Conservation (phyloP, 306 rosid genomes). For the Luffa acutangula region DNA sequence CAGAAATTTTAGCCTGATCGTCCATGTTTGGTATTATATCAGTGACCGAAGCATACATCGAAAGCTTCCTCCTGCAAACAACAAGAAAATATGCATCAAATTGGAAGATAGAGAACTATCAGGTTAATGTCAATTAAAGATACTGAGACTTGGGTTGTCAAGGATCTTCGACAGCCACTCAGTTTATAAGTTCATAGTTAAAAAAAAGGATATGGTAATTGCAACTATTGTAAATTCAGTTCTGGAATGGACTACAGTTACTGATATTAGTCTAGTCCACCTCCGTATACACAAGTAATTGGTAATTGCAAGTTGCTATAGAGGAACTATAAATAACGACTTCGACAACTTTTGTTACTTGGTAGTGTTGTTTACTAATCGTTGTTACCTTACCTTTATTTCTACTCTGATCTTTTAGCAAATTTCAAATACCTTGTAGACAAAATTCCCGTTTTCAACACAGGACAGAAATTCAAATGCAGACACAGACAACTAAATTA, state of each 20-base stretch:
- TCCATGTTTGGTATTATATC: constrained; percentile 60
- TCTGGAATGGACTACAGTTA: neutral
- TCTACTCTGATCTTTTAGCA: neutral
- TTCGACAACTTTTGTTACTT: neutral
- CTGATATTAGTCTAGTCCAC: neutral
- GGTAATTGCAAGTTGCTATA: no score
- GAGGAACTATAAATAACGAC: neutral
- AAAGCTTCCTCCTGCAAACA: constrained; percentile 66
- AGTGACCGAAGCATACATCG: constrained; percentile 89
- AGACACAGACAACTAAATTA: neutral
- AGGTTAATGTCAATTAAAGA: neutral
- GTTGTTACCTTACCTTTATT: neutral
- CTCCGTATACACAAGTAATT: neutral
- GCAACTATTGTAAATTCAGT: neutral
- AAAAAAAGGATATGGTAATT: neutral
- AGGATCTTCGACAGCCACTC: neutral
- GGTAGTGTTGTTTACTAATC: neutral
- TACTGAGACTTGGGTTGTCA: neutral
- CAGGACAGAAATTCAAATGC: neutral
- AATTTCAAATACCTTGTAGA: neutral
- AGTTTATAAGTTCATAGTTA: neutral
- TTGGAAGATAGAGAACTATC: neutral
- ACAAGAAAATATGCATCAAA: constrained; percentile 13
- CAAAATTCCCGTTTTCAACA: neutral
- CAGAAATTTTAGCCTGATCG: constrained; percentile 53